A percentile compares a stretch with the other conserved stretches of the same genome.
Evolutionary conservation across 176 grass and related monocot genomes (phyloP).

Genomic region (Leersia perrieri): DNA sequence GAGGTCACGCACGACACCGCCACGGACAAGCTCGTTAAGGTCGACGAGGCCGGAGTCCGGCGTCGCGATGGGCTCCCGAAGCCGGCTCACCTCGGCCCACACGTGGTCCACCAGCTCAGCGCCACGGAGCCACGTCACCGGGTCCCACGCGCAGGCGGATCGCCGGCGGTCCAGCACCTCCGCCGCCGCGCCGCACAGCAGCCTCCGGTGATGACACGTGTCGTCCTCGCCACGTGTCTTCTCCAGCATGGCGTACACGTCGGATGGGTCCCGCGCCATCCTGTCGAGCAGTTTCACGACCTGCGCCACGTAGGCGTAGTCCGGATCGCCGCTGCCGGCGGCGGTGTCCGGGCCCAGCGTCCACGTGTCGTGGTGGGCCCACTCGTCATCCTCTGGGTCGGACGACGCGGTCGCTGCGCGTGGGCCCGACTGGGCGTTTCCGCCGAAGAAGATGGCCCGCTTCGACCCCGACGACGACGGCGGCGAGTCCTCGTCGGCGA

Average conservation of each 20-base stretch:
- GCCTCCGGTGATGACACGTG: conserved; percentile 45
- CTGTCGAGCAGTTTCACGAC: conserved; percentile 37
- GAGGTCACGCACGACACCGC: conserved; percentile 64
- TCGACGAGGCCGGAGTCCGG: conserved; percentile 20
- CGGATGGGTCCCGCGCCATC: conserved; percentile 13
- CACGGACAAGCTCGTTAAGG: conserved; percentile 49
- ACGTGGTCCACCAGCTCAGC: conserved; percentile 35
- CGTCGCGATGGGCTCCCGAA: conserved; percentile 30
- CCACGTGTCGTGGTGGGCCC: neutral
- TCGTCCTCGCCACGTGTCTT: conserved; percentile 4
- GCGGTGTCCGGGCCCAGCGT: conserved; percentile 10
- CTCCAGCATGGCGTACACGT: conserved; percentile 43
- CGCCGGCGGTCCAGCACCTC: conserved; percentile 65
- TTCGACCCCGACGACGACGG: conserved; percentile 63
- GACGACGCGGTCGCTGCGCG: neutral
- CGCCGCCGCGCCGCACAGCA: conserved; percentile 56
- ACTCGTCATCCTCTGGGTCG: conserved; percentile 44
- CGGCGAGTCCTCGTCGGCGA: conserved; percentile 76
- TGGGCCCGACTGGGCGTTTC: neutral
- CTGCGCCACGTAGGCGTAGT: conserved; percentile 61
- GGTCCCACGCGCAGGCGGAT: conserved; percentile 52
- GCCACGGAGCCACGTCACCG: conserved; percentile 25
- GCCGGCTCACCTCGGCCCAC: conserved; percentile 53
- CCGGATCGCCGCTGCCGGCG: conserved; percentile 29
- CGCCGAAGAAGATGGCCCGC: conserved; percentile 40